phyloP scores from a whole-genome alignment of 257 asterid genomes.

The Cinchona pubescens region DNA sequence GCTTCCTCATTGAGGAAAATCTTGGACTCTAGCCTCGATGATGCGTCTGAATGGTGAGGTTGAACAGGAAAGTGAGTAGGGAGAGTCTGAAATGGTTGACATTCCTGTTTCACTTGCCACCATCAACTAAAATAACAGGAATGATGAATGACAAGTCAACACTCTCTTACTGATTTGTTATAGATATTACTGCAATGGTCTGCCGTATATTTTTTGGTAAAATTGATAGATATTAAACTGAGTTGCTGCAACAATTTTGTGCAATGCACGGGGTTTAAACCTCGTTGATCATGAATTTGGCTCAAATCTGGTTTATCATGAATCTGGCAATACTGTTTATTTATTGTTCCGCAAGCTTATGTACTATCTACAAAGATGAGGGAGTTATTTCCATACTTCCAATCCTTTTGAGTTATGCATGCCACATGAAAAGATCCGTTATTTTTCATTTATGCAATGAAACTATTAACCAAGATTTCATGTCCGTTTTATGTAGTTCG shows the following conservation, averaged over 20 bases:
- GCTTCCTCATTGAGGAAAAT: not conserved
- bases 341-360: not conserved
- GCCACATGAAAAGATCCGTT: not conserved
- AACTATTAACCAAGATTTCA: not conserved
- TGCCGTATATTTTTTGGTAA: not conserved
- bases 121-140: constrained; percentile 8
- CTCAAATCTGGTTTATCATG: not conserved
- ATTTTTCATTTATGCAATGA: not conserved
- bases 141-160: constrained; percentile 13
- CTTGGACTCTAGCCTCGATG: not conserved
- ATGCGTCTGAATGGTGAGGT: not conserved
- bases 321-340: not conserved
- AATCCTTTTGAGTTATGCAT: not conserved
- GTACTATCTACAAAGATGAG: not conserved
- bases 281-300: not conserved
- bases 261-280: too few relatives aligned
- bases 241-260: too few relatives aligned
- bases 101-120: not conserved
- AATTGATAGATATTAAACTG: too few relatives aligned
- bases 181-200: not conserved
- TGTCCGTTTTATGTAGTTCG: too few relatives aligned
- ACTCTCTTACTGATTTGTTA: not conserved
- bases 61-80: not conserved
- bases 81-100: not conserved
- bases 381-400: not conserved